Evolutionary conservation across 2,329 filamentous ascomycete genomes (phyloP).

Genomic region (Mollisiaceae sp.): DNA sequence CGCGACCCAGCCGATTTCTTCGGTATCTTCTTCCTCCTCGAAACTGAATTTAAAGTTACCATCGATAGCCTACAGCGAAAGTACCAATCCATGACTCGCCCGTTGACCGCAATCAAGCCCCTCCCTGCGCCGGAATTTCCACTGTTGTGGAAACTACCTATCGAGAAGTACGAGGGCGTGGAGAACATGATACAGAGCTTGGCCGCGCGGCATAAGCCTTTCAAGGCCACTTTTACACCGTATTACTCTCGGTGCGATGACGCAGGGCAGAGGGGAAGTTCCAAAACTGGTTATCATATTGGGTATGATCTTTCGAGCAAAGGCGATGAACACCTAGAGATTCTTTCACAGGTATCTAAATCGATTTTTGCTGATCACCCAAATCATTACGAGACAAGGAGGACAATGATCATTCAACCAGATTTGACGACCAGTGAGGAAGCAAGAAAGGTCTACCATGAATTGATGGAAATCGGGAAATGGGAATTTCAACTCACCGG

Average conservation of each 20-base stretch:
- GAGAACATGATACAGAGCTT: neutral
- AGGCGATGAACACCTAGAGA: neutral
- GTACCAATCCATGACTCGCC: neutral
- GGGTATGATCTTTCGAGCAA: neutral
- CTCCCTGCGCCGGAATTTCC: neutral
- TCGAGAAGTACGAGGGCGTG: neutral
- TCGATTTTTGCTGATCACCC: neutral
- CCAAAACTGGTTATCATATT: neutral
- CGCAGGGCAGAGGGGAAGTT: neutral
- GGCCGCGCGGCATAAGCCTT: neutral
- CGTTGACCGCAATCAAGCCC: neutral
- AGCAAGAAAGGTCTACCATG: neutral
- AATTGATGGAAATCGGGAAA: neutral
- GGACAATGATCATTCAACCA: neutral
- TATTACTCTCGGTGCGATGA: neutral
- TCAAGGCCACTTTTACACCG: neutral
- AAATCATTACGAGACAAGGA: neutral
- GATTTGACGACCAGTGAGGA: neutral
- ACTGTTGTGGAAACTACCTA: neutral
- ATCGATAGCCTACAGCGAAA: neutral
- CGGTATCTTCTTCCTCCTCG: neutral
- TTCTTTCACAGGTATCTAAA: neutral
- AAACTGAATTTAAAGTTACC: neutral
- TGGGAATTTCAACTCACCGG: neutral
- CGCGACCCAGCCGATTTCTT: neutral